Evolutionary conservation across 23 red algal species (phyloP), one percentile per base, ranked within the genome.

Genomic region (Chondrus crispus): DNA sequence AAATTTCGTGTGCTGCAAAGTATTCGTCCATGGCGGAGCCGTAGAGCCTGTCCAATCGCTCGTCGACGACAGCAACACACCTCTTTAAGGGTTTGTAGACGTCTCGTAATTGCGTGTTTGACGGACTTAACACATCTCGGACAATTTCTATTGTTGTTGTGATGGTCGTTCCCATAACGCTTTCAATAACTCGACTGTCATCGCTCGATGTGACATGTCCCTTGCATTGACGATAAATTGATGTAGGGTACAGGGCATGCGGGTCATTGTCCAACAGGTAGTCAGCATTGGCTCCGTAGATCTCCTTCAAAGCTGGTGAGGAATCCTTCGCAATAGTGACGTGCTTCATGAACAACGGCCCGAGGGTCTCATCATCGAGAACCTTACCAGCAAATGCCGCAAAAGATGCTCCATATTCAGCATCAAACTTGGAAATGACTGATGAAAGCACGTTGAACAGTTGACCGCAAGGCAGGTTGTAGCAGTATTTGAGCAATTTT

Each of bases 91-190:
- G 92, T 62, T 94, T 88, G 82, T 94, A 94, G 10, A 94, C 75
- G 30, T 81, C 53, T 2, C 81, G 82, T 14, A 94, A 75, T 13
- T 87, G 70, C 5, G 68, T 66, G 24, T 62, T 87, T 3, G 54
- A 29, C 4, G 92, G 92, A 58, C 39, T 79, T 28, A 94, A 73
- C 53, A 94, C 92, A 20, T 94, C 92, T 10, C 82, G 82, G 16
- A 85, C 74, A 26, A 94, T 94, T 46, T 87, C 81, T 50, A 94
- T 94, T 2, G 92, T 78, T 9, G 92, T 94, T 11, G 92, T 94
- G 83, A 94, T 87, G 30, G 92, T 94, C 2, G 92, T 94, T 13
- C 82, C 72, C 92, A 94, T 94, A 18, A 94, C 92, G 4, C 60
- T 72, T 54, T 94, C 92, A 19, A 94, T 94, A 13, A 66, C 28